Evolutionary conservation across 139 green algal genomes (phyloP).

Genomic region (Diplosphaera chodatii): DNA sequence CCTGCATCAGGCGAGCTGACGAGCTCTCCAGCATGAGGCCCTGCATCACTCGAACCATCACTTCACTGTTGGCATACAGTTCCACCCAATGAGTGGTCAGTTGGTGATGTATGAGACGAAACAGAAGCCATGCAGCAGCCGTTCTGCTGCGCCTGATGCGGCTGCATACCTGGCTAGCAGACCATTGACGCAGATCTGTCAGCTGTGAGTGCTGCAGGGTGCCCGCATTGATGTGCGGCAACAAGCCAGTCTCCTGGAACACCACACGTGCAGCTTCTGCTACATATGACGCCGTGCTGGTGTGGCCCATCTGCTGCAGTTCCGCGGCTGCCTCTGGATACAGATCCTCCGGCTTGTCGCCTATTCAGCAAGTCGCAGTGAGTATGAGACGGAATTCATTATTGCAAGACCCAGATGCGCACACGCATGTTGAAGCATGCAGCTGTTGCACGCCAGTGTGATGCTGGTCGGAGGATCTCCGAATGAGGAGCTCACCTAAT

Average conservation of each 20-base stretch:
- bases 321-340: slow-evolving; percentile 63
- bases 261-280: slow-evolving; percentile 40
- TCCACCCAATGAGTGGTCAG: too few relatives aligned
- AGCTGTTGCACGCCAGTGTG: too few relatives aligned
- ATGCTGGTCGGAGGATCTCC: too few relatives aligned
- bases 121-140: too few relatives aligned
- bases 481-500: too few relatives aligned
- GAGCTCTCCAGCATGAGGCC: slow-evolving; percentile 84
- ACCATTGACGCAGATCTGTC: slow-evolving; percentile 33
- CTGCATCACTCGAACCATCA: slow-evolving; percentile 16
- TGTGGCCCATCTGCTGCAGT: slow-evolving; percentile 56
- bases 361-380: too few relatives aligned
- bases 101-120: too few relatives aligned
- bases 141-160: too few relatives aligned
- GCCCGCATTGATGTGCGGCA: slow-evolving; percentile 87
- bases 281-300: slow-evolving; percentile 73
- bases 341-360: slow-evolving; percentile 77
- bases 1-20: slow-evolving; percentile 26
- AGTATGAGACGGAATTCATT: too few relatives aligned
- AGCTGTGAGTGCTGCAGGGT: slow-evolving; percentile 43
- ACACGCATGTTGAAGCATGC: too few relatives aligned
- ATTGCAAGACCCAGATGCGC: too few relatives aligned
- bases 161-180: slow-evolving; percentile 32
- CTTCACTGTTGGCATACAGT: too few relatives aligned
- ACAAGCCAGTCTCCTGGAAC: slow-evolving; percentile 54